These are phyloP conservation scores for Lactuca saligna DNA, from an alignment of 129 eudicot species.

Conservation along the genomic window DNA sequence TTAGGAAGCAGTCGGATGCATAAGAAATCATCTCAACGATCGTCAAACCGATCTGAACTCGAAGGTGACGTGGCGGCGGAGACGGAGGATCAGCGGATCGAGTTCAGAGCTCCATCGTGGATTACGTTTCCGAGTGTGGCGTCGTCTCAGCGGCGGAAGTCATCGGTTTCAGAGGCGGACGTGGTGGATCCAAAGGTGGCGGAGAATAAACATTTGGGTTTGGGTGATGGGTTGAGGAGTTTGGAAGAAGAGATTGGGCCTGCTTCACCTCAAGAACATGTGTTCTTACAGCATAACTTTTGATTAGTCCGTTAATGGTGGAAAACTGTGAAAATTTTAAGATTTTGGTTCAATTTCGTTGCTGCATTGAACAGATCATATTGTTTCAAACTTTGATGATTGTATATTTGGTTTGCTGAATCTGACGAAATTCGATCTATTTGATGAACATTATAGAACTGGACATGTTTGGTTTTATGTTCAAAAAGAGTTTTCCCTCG, in stretches of 20 bases:
- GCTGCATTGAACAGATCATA: conserved; percentile 16
- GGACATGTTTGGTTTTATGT: no score
- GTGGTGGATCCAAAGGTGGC: conserved; percentile 46
- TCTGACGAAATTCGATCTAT: not conserved
- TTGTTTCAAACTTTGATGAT: not conserved
- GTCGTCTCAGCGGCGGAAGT: conserved; percentile 86
- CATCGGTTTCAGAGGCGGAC: conserved; percentile 79
- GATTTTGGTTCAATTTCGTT: conserved; percentile 29
- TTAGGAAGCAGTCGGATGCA: conserved; percentile 93
- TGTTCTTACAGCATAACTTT: conserved; percentile 89
- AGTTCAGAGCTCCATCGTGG: conserved; percentile 94
- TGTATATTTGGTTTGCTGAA: conserved; percentile 3
- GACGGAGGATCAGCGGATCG: conserved; percentile 64
- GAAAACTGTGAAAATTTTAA: conserved; percentile 20
- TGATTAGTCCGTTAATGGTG: conserved; percentile 26
- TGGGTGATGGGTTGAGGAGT: conserved; percentile 69
- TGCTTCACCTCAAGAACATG: conserved; percentile 81
- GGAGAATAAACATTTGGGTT: conserved; percentile 42
- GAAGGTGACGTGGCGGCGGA: conserved; percentile 60
- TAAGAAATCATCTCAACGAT: conserved; percentile 78
- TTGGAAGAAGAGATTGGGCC: conserved; percentile 93
- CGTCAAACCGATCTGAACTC: conserved; percentile 60
- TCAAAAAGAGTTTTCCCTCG: not conserved
- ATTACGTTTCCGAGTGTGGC: conserved; percentile 94
- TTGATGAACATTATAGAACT: not conserved